phyloP scores from a whole-genome alignment of 208 protist genomes.

The Naegleria gruberi region DNA sequence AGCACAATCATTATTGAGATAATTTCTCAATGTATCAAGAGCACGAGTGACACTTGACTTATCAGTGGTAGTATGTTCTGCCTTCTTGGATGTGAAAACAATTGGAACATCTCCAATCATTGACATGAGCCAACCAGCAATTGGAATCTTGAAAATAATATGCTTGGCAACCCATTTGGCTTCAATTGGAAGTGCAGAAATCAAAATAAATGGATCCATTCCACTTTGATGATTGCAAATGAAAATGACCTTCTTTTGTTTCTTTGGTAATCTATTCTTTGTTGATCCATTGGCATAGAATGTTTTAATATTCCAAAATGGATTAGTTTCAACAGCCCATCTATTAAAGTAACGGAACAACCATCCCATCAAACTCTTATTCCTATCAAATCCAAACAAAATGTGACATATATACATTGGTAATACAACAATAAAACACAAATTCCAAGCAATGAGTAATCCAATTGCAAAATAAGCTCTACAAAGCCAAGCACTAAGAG shows the following conservation, averaged over 20 bases:
- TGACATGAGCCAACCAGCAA: conserved; percentile 65
- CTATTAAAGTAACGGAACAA: not conserved
- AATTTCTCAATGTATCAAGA: conserved; percentile 49
- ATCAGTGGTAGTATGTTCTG: conserved; percentile 54
- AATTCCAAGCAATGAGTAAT: not conserved
- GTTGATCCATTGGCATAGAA: not conserved
- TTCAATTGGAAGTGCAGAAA: conserved; percentile 60
- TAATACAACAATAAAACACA: not conserved
- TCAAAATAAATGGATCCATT: conserved; percentile 47
- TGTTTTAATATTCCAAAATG: not conserved
- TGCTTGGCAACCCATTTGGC: conserved; percentile 66
- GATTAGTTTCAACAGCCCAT: not conserved
- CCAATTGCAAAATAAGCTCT: not conserved
- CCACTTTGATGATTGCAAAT: not conserved
- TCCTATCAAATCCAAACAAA: not conserved
- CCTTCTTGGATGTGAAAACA: conserved; percentile 57
- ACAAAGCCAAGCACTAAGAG: not conserved
- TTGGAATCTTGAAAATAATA: conserved; percentile 61
- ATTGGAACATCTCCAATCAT: conserved; percentile 67
- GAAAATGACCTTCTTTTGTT: not conserved
- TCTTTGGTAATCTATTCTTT: not conserved
- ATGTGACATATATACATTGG: not conserved
- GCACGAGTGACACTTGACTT: conserved; percentile 65
- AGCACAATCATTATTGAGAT: conserved; percentile 40
- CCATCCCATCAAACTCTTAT: not conserved